These are phyloP conservation scores for Alternaria arborescens DNA, from an alignment of 2,329 filamentous ascomycete species.

Conservation along the genomic window DNA sequence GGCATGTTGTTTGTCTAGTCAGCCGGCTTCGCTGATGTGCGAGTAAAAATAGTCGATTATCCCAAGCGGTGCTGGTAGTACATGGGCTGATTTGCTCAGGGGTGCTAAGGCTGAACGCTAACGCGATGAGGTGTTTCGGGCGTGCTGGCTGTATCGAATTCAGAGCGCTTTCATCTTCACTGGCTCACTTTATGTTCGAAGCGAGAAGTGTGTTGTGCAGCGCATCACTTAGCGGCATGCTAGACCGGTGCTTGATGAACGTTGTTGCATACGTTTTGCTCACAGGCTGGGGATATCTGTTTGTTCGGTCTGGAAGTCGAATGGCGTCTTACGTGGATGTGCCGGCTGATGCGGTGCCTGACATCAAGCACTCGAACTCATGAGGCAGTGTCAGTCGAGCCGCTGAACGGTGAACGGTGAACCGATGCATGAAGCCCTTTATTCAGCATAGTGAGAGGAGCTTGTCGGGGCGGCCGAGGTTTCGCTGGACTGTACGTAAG, in stretches of 20 bases:
- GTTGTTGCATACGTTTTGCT: background rate
- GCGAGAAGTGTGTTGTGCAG: background rate
- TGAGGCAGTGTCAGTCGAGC: background rate
- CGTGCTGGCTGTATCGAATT: constrained; percentile 16
- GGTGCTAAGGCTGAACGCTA: constrained; percentile 4
- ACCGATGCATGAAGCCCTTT: background rate
- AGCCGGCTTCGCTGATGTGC: background rate
- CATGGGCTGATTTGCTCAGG: constrained; percentile 8
- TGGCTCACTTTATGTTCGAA: background rate
- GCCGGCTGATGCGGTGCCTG: background rate
- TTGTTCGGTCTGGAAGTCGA: background rate
- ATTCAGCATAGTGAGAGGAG: background rate
- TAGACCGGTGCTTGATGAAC: background rate
- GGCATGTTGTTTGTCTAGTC: background rate
- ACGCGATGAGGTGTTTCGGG: constrained; percentile 1
- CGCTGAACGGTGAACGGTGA: background rate
- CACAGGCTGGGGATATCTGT: background rate
- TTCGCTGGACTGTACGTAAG: background rate
- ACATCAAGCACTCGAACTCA: background rate
- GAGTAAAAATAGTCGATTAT: constrained; percentile 10
- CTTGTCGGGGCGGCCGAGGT: constrained; percentile 1
- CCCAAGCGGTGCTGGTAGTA: constrained; percentile 2
- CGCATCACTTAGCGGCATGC: background rate
- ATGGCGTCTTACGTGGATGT: background rate
- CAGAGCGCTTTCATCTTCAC: constrained; percentile 5